These are phyloP conservation scores for Fusarium nodosum DNA, from an alignment of 2,329 filamentous ascomycete species.

Conservation along the genomic window DNA sequence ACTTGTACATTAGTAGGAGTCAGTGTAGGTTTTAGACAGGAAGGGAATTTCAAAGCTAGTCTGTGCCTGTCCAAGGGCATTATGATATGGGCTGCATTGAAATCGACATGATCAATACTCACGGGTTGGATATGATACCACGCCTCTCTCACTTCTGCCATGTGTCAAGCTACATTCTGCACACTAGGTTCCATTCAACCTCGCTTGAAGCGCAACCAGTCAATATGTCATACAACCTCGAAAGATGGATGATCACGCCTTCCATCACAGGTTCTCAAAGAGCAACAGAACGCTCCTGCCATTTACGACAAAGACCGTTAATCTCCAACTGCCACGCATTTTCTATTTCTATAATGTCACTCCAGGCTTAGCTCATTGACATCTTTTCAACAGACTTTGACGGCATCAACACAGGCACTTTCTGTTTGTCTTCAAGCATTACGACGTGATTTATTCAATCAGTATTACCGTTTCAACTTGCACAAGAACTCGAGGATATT, in stretches of 20 bases:
- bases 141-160: background rate
- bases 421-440: constrained; percentile 15
- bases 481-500: background rate
- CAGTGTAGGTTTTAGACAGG: constrained; percentile 50
- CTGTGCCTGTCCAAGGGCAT: constrained; percentile 32
- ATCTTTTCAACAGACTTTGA: constrained; percentile 40
- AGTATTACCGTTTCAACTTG: constrained; percentile 2
- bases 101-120: constrained; percentile 33
- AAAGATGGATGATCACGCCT: background rate
- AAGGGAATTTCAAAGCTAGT: constrained; percentile 30
- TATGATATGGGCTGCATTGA: constrained; percentile 40
- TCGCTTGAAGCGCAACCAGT: background rate
- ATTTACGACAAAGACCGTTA: background rate
- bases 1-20: constrained; percentile 49
- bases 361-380: constrained; percentile 15
- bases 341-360: constrained; percentile 4
- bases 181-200: background rate
- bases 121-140: constrained; percentile 16
- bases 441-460: constrained; percentile 7
- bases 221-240: background rate
- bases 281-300: background rate
- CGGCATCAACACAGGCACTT: constrained; percentile 27
- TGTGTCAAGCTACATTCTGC: background rate
- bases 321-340: background rate
- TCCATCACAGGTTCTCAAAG: background rate